These are phyloP conservation scores for Santalum album DNA, from an alignment of 164 flowering plant genomes.

Conservation along the genomic window DNA sequence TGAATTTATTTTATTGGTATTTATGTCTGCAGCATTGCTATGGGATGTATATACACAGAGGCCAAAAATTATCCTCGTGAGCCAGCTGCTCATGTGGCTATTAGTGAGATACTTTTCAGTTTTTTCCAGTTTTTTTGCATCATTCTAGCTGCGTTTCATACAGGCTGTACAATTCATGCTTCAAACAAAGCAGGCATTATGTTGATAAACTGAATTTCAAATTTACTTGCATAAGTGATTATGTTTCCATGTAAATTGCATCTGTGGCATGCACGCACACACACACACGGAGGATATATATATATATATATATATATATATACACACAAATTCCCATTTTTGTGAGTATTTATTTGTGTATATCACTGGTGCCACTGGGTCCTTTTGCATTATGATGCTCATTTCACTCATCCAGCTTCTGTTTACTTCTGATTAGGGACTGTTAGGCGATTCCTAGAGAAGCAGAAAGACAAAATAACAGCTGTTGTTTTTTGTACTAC, in stretches of 20 bases:
- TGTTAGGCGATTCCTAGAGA: constrained; percentile 88
- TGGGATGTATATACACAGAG: constrained; percentile 94
- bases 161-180: no score
- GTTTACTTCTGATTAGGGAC: constrained; percentile 45
- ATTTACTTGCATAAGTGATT: background rate
- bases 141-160: no score
- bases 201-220: background rate
- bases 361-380: background rate
- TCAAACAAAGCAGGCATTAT: no score
- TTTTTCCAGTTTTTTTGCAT: no score
- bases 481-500: constrained; percentile 94
- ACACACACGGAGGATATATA: no score
- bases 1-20: constrained; percentile 13
- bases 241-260: background rate
- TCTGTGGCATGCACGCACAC: no score
- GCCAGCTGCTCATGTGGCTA: constrained; percentile 99
- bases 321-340: background rate
- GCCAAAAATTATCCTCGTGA: constrained; percentile 97
- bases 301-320: no score
- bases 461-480: constrained; percentile 70
- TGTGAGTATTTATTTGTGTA: background rate
- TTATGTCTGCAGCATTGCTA: constrained; percentile 74
- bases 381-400: constrained; percentile 1
- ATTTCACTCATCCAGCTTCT: constrained; percentile 2
- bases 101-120: constrained; percentile 55